Conservation (phyloP, 2,329 filamentous ascomycete genomes). For the Myriosclerotinia scirpicola region DNA sequence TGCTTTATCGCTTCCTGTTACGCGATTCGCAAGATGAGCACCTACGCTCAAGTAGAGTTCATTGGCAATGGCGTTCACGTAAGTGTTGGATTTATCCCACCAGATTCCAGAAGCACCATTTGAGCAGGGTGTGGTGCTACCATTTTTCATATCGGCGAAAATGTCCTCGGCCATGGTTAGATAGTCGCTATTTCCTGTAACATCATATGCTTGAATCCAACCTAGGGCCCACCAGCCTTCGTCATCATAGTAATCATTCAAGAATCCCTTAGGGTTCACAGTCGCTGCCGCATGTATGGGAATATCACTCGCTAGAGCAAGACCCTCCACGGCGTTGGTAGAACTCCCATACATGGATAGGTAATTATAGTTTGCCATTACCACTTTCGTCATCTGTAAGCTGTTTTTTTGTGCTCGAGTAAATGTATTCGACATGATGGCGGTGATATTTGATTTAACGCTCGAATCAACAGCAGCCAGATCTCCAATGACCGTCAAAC, state of each 20-base stretch:
- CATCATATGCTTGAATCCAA: constrained; percentile 58
- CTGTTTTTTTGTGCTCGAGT: constrained; percentile 35
- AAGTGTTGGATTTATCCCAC: constrained; percentile 55
- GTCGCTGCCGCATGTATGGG: not conserved
- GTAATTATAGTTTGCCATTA: constrained; percentile 32
- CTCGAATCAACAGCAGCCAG: constrained; percentile 40
- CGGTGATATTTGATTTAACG: constrained; percentile 40
- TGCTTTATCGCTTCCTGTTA: constrained; percentile 48
- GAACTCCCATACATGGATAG: constrained; percentile 24
- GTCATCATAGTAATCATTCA: constrained; percentile 59
- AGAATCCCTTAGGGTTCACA: constrained; percentile 44
- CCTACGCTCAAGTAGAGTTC: constrained; percentile 56
- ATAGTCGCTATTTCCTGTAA: constrained; percentile 52
- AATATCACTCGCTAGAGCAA: not conserved
- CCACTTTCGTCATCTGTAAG: constrained; percentile 35
- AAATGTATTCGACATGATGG: constrained; percentile 49
- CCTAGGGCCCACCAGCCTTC: constrained; percentile 64
- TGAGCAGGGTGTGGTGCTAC: constrained; percentile 48
- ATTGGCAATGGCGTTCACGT: constrained; percentile 59
- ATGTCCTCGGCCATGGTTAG: constrained; percentile 54
- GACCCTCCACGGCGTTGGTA: constrained; percentile 6
- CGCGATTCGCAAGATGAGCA: constrained; percentile 55
- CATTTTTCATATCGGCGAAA: constrained; percentile 57
- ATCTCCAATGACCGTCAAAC: constrained; percentile 61
- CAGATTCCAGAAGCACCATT: constrained; percentile 48